Evolutionary conservation across 495 filamentous ascomycete species (phyloP), one percentile per base, ranked within the genome.

Genomic region (Pyrenula massariospora): DNA sequence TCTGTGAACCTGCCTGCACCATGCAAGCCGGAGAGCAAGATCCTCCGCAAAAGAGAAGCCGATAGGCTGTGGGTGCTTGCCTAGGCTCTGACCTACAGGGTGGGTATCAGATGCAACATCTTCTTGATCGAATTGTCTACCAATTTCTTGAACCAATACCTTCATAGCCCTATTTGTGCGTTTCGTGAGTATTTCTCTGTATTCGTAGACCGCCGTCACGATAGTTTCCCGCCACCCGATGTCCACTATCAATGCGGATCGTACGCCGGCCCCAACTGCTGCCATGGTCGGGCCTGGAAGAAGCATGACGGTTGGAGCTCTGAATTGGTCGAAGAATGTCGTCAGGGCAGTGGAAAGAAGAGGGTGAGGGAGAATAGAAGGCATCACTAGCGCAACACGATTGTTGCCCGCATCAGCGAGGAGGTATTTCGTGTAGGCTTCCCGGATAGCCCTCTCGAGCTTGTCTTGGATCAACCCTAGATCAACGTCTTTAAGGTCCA

Each of bases 171-270:
- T 77, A 12, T 87, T 78, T 47, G 79, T 93, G 52, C 89, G 74
- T 57, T 71, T 75, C 25, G 78, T 77, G 22, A 70, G 65, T 3
- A 96, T 78, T 61, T 95, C 88, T 54, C 92, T 79, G 58, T 91
- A 94, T 66, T 98, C 94, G 63, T 88, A 96, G 21, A 97, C 75
- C 1, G 81, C 82, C 0, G 87, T 93, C 12, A 90, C 78, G 0
- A 84, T 79, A 0, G 89, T 92, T 65, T 96, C 94, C 48, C 79
- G 78, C 93, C 93, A 97, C 55, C 92, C 92, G 36, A 98, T 73
- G 65, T 97, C 91, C 10, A 97, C 77, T 2, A 96, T 80, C 22
- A 97, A 67, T 1, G 83, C 87, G 19, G 87, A 84, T 12, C 93
- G 84, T 54, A 91, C 73, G 2, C 93, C 93, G 10, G 90, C 89